Conservation (phyloP, 495 filamentous ascomycete species). For the Zalerion maritima region DNA sequence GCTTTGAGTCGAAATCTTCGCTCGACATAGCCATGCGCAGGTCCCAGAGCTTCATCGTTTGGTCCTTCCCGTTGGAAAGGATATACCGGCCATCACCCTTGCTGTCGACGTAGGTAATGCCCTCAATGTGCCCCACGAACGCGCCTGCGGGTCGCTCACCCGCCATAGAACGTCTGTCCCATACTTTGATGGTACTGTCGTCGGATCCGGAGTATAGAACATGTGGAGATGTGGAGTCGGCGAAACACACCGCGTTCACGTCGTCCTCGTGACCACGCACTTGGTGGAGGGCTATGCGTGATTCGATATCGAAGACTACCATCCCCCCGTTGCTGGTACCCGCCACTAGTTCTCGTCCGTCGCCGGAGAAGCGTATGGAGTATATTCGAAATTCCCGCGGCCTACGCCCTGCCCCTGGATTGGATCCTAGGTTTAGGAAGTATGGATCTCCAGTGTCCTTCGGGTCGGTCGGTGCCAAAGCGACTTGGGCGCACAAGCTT, state of each 20-base stretch:
- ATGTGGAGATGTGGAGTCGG: constrained; percentile 76
- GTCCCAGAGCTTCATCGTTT: constrained; percentile 97
- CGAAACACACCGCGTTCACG: constrained; percentile 95
- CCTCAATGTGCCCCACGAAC: constrained; percentile 89
- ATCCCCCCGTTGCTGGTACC: constrained; percentile 68
- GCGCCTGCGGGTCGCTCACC: constrained; percentile 79
- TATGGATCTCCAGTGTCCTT: constrained; percentile 62
- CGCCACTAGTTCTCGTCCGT: constrained; percentile 81
- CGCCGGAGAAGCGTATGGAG: constrained; percentile 85
- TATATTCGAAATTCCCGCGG: constrained; percentile 71
- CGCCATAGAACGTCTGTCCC: constrained; percentile 85
- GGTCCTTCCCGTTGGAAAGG: constrained; percentile 87
- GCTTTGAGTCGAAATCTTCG: constrained; percentile 39
- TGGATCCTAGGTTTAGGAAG: constrained; percentile 49
- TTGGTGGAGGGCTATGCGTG: constrained; percentile 52
- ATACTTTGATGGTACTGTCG: constrained; percentile 87
- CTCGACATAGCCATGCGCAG: constrained; percentile 67
- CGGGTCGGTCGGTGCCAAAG: constrained; percentile 75
- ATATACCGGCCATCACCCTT: constrained; percentile 94
- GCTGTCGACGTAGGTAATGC: constrained; percentile 87
- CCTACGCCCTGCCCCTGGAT: too few relatives aligned
- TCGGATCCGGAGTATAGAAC: constrained; percentile 95
- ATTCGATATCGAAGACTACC: constrained; percentile 88
- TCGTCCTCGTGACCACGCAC: constrained; percentile 71
- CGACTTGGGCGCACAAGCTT: constrained; percentile 69